These are phyloP conservation scores for Diatrype stigma DNA, from an alignment of 2,329 filamentous ascomycete genomes.

Conservation along the genomic window DNA sequence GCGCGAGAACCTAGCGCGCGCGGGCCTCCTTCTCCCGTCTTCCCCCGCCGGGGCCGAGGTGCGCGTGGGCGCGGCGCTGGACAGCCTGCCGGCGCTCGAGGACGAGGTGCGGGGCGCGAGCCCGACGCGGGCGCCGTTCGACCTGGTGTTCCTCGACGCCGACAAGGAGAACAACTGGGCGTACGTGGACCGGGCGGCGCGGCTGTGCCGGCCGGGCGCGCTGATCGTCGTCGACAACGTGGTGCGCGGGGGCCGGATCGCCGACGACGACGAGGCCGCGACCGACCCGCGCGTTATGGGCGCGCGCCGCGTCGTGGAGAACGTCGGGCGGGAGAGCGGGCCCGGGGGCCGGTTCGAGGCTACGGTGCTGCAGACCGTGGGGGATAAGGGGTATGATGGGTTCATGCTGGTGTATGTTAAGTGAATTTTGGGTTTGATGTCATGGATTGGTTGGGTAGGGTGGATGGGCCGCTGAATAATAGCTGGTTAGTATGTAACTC, in stretches of 20 bases:
- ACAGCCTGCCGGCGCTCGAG: conserved; percentile 6
- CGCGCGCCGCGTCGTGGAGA: conserved; percentile 9
- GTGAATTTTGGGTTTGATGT: neutral
- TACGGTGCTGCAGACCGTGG: conserved; percentile 13
- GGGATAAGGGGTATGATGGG: conserved; percentile 15
- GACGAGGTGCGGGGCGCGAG: conserved; percentile 3
- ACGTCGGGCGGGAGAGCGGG: conserved; percentile 9
- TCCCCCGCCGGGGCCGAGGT: conserved; percentile 5
- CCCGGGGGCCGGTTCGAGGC: conserved; percentile 10
- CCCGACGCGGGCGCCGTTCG: neutral
- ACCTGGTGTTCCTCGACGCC: conserved; percentile 15
- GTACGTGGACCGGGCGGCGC: neutral
- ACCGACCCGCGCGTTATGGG: conserved; percentile 1
- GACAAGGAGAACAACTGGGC: conserved; percentile 1
- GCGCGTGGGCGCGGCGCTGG: conserved; percentile 10
- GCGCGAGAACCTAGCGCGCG: conserved; percentile 8
- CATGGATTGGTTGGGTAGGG: no score
- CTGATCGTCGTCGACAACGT: conserved; percentile 1
- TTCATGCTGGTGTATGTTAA: conserved; percentile 4
- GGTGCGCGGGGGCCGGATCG: neutral
- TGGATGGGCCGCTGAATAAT: no score
- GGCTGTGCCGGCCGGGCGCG: neutral
- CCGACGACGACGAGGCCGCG: neutral
- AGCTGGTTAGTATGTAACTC: no score
- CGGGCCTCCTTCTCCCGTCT: neutral